Evolutionary conservation across 139 green algal species (phyloP), one percentile per base, ranked within the genome.

Genomic region (Ettlia oleoabundans): DNA sequence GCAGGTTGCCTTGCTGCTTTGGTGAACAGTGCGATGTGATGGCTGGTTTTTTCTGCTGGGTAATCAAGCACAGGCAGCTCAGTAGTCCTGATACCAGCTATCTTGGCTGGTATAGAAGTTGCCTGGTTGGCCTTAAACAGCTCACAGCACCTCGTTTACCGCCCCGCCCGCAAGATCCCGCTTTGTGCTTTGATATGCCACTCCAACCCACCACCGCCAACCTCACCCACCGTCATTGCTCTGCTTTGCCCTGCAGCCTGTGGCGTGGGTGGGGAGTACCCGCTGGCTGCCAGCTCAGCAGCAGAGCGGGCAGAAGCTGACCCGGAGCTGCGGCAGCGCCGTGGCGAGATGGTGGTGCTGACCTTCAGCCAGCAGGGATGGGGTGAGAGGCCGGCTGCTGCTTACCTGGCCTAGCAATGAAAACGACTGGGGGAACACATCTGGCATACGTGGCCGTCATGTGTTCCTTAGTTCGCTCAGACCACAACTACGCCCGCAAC

Each of bases 261-360:
- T 66, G 88, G 88, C 55, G 88, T 92, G 21, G 88, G 88, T 26
- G 88, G 88, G 43, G 89, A 96, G 82, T 96, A 96, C 84, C 93
- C 93, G 5, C 89, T 96, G 79, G 93, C 93, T 32, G 89, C 91
- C 32, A 82, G 80, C 33, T 95, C 91, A 19, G 93, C 93, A 37
- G 88, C 92, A 64, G 93, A 96, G 87, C 88, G 92, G 37, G 88
- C 90, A 43, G 89, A 95, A 81, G 84, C 71, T 18, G 86, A 82
- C 72, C 53, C 65, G 0, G 53, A 80, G 33, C 86, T 93, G 42
- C 72, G 82, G 26, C 67, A 92, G 38, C 61, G 76, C 13, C 81
- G 84, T 30, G 84, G 84, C 53, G 81, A 84, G 72, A 84, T 67
- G 33, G 84, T 88, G 38, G 81, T 88, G 38, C 72, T 88, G n/a